These are phyloP conservation scores for Globisporangium splendens DNA, from an alignment of 352 stramenopile genomes.

Conservation along the genomic window DNA sequence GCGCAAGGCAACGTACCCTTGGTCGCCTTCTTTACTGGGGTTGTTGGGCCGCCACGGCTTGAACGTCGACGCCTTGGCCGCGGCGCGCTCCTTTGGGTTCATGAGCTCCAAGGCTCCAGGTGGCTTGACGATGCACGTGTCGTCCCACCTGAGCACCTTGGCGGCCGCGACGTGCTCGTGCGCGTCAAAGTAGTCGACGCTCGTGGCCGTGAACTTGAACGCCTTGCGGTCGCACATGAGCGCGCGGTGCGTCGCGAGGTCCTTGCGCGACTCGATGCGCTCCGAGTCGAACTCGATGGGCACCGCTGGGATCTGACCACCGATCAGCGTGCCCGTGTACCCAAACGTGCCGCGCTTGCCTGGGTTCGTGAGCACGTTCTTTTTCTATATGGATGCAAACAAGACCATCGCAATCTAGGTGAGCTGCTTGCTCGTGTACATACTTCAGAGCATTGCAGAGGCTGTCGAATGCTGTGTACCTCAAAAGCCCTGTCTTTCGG, in stretches of 20 bases:
- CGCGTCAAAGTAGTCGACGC: constrained; percentile 69
- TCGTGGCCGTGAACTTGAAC: constrained; percentile 65
- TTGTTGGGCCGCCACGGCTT: constrained; percentile 73
- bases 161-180: constrained; percentile 70
- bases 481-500: constrained; percentile 64
- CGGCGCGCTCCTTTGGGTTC: constrained; percentile 70
- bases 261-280: constrained; percentile 21
- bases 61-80: constrained; percentile 45
- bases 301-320: constrained; percentile 41
- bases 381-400: constrained; percentile 32
- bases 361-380: constrained; percentile 64
- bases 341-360: constrained; percentile 66
- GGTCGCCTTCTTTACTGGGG: constrained; percentile 53
- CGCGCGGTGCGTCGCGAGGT: constrained; percentile 38
- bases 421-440: too few relatives aligned
- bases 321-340: constrained; percentile 70
- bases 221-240: constrained; percentile 65
- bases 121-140: constrained; percentile 55
- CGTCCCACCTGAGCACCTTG: constrained; percentile 61
- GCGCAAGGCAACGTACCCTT: constrained; percentile 28
- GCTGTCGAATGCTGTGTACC: constrained; percentile 2
- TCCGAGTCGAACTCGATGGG: constrained; percentile 66
- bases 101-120: constrained; percentile 57
- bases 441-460: too few relatives aligned
- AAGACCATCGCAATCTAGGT: too few relatives aligned